A percentile compares a stretch with the other conserved stretches of the same genome.
phyloP scores from a whole-genome alignment of 1,284 basidiomycete species.

The Takashimella koratensis region DNA sequence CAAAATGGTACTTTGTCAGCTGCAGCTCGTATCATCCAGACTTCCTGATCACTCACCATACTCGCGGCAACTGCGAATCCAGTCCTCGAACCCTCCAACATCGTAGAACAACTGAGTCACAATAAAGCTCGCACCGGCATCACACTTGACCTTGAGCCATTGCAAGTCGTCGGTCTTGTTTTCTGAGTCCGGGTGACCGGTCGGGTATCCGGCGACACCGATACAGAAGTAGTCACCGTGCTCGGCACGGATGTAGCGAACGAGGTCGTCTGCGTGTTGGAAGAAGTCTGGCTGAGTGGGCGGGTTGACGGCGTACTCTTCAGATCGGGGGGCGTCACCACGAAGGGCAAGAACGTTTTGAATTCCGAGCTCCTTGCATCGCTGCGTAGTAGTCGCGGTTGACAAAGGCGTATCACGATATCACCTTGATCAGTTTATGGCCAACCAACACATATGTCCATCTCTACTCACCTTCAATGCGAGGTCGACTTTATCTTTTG shows the following conservation, averaged over 20 bases:
- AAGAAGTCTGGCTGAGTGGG: constrained; percentile 82
- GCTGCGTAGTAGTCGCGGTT: too few relatives aligned
- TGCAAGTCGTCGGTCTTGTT: constrained; percentile 68
- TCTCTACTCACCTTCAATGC: constrained; percentile 64
- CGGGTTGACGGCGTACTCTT: constrained; percentile 85
- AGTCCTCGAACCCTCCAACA: constrained; percentile 73
- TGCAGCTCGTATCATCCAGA: neutral
- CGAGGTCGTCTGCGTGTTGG: constrained; percentile 82
- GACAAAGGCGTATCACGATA: too few relatives aligned
- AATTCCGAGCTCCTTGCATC: constrained; percentile 76
- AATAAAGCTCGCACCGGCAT: constrained; percentile 93
- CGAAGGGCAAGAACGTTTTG: constrained; percentile 88
- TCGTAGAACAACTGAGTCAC: constrained; percentile 98
- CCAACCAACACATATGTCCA: constrained; percentile 10
- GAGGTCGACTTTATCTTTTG: constrained; percentile 77
- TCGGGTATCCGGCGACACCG: constrained; percentile 71
- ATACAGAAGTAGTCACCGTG: constrained; percentile 86
- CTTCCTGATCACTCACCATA: constrained; percentile 57
- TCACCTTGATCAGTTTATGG: too few relatives aligned
- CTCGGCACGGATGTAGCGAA: constrained; percentile 83
- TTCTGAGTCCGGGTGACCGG: constrained; percentile 75
- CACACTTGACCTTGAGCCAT: constrained; percentile 80
- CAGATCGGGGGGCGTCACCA: constrained; percentile 88
- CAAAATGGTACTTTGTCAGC: too few relatives aligned
- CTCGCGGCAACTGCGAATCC: constrained; percentile 67